Percentiles rank a stretch among this genome's conserved stretches.
Conservation (phyloP, 1,284 basidiomycete genomes). For the Pulchroboletus neoregius region DNA sequence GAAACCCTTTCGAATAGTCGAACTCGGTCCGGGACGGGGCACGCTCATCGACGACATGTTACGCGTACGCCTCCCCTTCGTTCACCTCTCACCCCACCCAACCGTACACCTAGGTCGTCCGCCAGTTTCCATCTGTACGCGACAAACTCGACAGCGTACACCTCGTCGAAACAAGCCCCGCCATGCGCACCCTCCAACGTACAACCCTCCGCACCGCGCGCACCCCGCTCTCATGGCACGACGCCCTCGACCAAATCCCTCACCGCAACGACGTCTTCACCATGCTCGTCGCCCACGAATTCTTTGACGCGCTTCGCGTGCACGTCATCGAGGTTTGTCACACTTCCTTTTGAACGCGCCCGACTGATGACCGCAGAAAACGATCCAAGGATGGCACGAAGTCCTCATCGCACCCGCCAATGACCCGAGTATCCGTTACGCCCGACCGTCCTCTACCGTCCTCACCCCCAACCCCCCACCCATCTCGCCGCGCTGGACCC, state of each 20-base stretch:
- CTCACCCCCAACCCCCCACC: conserved; percentile 3
- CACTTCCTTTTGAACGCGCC: background rate
- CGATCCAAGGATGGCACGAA: conserved; percentile 81
- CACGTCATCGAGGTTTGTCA: conserved; percentile 78
- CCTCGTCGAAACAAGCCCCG: conserved; percentile 77
- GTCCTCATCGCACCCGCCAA: conserved; percentile 63
- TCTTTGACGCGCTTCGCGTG: conserved; percentile 95
- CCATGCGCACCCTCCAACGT: conserved; percentile 65
- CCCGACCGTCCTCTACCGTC: conserved; percentile 20
- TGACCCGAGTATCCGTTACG: conserved; percentile 28
- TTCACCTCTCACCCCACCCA: background rate
- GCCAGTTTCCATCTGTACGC: conserved; percentile 43
- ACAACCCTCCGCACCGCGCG: conserved; percentile 43
- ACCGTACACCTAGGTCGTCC: conserved; percentile 43
- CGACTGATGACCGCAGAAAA: conserved; percentile 49
- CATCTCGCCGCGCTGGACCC: conserved; percentile 47
- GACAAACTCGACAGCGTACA: conserved; percentile 54
- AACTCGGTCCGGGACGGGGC: conserved; percentile 92
- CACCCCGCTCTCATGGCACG: conserved; percentile 66
- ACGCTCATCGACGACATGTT: conserved; percentile 92
- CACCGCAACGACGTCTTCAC: conserved; percentile 63
- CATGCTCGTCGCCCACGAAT: conserved; percentile 92
- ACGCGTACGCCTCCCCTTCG: conserved; percentile 50
- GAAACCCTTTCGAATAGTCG: conserved; percentile 67
- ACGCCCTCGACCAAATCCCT: conserved; percentile 66